Evolutionary conservation across 257 asterid genomes (phyloP).

Genomic region (Echium plantagineum): DNA sequence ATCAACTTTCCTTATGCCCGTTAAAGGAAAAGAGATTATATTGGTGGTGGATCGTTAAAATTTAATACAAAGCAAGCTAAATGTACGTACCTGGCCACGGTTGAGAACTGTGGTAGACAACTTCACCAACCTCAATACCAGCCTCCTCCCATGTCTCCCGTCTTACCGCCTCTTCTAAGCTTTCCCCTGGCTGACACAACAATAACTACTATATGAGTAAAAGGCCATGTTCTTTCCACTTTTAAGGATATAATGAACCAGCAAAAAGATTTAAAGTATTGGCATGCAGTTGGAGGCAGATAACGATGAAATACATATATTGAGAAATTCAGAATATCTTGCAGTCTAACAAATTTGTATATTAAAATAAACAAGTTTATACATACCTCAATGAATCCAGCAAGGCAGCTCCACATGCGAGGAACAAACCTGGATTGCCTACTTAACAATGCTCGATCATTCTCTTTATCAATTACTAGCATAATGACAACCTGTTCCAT

Average conservation of each 20-base stretch:
- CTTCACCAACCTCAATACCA: constrained; percentile 93
- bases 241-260: not conserved
- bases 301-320: no score
- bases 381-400: constrained; percentile 90
- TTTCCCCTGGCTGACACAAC: constrained; percentile 75
- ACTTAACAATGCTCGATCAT: constrained; percentile 70
- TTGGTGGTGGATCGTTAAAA: not conserved
- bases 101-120: constrained; percentile 91
- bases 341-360: not conserved
- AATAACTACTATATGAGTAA: not conserved
- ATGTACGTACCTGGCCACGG: constrained; percentile 83
- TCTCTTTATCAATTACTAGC: constrained; percentile 87
- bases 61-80: not conserved
- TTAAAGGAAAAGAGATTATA: not conserved
- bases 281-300: not conserved
- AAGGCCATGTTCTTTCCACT: not conserved
- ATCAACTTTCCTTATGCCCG: no score
- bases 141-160: constrained; percentile 96
- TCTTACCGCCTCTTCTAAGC: constrained; percentile 93
- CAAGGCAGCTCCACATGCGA: constrained; percentile 98
- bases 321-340: not conserved
- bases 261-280: not conserved
- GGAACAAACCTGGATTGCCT: constrained; percentile 94
- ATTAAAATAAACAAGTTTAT: not conserved
- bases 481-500: constrained; percentile 75